Evolutionary conservation across 2,329 filamentous ascomycete genomes (phyloP).

Genomic region (Fusarium phyllophilum): DNA sequence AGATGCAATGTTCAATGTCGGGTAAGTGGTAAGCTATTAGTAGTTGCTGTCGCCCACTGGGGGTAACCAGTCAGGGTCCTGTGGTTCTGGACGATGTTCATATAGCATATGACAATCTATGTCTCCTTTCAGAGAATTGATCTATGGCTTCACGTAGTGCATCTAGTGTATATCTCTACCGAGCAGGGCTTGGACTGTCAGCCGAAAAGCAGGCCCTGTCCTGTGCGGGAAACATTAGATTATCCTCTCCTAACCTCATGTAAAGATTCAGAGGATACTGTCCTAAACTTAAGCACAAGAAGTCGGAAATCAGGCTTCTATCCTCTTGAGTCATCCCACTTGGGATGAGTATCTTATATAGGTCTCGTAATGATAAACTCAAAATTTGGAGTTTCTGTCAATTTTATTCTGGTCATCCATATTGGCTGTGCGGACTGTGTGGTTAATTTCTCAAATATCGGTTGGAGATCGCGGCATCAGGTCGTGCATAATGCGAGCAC

Average conservation of each 20-base stretch:
- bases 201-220: not conserved
- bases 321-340: not conserved
- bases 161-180: not conserved
- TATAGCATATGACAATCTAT: not conserved
- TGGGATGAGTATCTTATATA: too few relatives aligned
- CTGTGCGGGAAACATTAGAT: rapidly evolving
- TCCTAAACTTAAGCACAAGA: not conserved
- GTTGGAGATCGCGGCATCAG: too few relatives aligned
- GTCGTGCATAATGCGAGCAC: not conserved
- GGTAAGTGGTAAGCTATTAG: not conserved
- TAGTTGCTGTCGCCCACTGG: not conserved
- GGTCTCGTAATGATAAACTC: not conserved
- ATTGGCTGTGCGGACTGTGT: not conserved
- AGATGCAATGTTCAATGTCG: not conserved
- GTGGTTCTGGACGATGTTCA: not conserved
- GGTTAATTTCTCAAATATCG: not conserved
- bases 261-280: not conserved
- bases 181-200: not conserved
- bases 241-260: not conserved
- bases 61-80: not conserved
- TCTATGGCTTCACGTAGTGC: not conserved
- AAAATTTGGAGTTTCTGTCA: not conserved
- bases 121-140: not conserved
- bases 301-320: not conserved
- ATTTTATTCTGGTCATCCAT: not conserved